These are phyloP conservation scores for Eucalyptus pumila DNA, from an alignment of 345 rosid genomes.

Conservation along the genomic window DNA sequence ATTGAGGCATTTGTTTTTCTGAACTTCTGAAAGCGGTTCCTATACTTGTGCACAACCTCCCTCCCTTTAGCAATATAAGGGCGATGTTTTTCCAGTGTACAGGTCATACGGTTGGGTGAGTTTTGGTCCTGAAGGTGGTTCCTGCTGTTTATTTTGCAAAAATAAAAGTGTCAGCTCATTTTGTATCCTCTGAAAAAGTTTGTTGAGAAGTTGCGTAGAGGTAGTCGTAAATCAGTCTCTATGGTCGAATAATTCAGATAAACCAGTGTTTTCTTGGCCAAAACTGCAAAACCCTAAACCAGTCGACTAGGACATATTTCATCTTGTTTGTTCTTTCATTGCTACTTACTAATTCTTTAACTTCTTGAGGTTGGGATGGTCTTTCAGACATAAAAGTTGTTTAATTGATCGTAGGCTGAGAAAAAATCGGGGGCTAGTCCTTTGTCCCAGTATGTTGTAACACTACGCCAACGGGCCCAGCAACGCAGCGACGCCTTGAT, in stretches of 20 bases:
- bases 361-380: neutral
- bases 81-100: neutral
- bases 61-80: neutral
- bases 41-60: neutral
- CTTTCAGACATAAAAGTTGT: neutral
- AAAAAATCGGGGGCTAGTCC: slow-evolving; percentile 59
- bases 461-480: slow-evolving; percentile 48
- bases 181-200: neutral
- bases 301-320: neutral
- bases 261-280: neutral
- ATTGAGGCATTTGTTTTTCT: neutral
- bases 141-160: neutral
- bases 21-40: neutral
- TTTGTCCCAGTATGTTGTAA: slow-evolving; percentile 39
- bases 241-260: neutral
- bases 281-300: neutral
- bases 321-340: neutral
- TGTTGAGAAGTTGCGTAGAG: neutral
- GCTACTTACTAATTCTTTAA: neutral
- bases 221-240: neutral
- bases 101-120: neutral
- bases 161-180: neutral
- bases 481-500: slow-evolving; percentile 57
- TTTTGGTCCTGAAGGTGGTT: neutral
- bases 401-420: slow-evolving; percentile 32